Evolutionary conservation across 768 basidiomycete species (phyloP).

Genomic region (Xerocomellus intermedius): DNA sequence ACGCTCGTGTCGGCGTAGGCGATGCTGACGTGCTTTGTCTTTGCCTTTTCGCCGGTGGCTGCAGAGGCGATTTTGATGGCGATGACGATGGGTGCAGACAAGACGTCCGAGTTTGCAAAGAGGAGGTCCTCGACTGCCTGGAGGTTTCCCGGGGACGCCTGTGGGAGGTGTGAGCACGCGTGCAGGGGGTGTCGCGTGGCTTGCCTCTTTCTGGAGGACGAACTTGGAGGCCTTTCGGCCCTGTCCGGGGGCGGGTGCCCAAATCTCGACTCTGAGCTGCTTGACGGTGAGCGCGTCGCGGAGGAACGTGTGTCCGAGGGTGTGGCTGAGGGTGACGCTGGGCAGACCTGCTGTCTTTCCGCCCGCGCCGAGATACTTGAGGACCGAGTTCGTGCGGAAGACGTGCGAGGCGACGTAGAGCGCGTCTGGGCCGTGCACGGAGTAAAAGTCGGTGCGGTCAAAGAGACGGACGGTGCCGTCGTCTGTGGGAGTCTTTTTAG

Average conservation of each 20-base stretch:
- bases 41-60: constrained; percentile 52
- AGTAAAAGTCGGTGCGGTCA: constrained; percentile 79
- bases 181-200: constrained; percentile 9
- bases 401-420: constrained; percentile 81
- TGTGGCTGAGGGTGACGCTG: constrained; percentile 72
- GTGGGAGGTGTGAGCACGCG: constrained; percentile 25
- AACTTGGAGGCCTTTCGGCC: constrained; percentile 78
- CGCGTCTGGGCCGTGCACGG: constrained; percentile 88
- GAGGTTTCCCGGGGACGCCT: constrained; percentile 76
- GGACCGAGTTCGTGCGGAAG: constrained; percentile 85
- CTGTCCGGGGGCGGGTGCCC: constrained; percentile 68
- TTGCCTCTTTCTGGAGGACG: constrained; percentile 75
- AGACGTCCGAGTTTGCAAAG: constrained; percentile 77
- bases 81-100: constrained; percentile 85
- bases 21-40: constrained; percentile 72
- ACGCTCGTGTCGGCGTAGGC: constrained; percentile 91
- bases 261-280: constrained; percentile 92
- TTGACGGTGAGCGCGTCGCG: constrained; percentile 87
- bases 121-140: constrained; percentile 79
- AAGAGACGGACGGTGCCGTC: constrained; percentile 88
- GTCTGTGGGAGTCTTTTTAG: constrained; percentile 61
- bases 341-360: constrained; percentile 62
- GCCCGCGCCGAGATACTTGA: constrained; percentile 82
- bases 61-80: constrained; percentile 74
- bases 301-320: constrained; percentile 77